These are phyloP conservation scores for Epichloe sylvatica DNA, from an alignment of 2,329 filamentous ascomycete species.

Conservation along the genomic window DNA sequence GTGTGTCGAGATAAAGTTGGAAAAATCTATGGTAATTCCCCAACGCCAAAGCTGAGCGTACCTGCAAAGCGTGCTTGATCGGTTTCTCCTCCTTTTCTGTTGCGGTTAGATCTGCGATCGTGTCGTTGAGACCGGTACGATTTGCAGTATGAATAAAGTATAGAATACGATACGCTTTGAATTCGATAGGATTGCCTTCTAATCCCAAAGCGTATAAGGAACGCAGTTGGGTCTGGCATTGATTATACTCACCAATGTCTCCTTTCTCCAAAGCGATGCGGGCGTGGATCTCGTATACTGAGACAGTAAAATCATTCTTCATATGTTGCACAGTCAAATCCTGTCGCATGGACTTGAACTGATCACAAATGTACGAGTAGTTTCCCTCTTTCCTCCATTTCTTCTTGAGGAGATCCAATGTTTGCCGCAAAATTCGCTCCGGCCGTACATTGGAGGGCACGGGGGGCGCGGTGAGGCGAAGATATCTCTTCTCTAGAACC, in stretches of 20 bases:
- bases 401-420: slow-evolving; percentile 76
- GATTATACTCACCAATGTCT: slow-evolving; percentile 99
- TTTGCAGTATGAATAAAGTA: slow-evolving; percentile 99
- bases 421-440: slow-evolving; percentile 63
- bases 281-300: slow-evolving; percentile 93
- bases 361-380: slow-evolving; percentile 95
- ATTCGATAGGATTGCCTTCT: slow-evolving; percentile 83
- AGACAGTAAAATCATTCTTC: slow-evolving; percentile 91
- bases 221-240: slow-evolving; percentile 96
- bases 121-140: slow-evolving; percentile 93
- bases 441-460: slow-evolving; percentile 83
- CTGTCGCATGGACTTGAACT: slow-evolving; percentile 97
- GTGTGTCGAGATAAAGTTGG: slow-evolving; percentile 83
- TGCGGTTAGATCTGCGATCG: slow-evolving; percentile 95
- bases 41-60: slow-evolving; percentile 80
- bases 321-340: slow-evolving; percentile 96
- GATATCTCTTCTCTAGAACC: slow-evolving; percentile 81
- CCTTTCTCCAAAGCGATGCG: slow-evolving; percentile 95
- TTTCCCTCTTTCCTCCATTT: slow-evolving; percentile 92
- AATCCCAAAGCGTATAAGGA: slow-evolving; percentile 77
- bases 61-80: slow-evolving; percentile 81
- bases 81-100: slow-evolving; percentile 79
- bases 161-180: slow-evolving; percentile 97
- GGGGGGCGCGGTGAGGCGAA: slow-evolving; percentile 75
- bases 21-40: slow-evolving; percentile 98